Base-by-base conservation (phyloP, 169 alveolate genomes). In the Perkinsus olseni region DNA sequence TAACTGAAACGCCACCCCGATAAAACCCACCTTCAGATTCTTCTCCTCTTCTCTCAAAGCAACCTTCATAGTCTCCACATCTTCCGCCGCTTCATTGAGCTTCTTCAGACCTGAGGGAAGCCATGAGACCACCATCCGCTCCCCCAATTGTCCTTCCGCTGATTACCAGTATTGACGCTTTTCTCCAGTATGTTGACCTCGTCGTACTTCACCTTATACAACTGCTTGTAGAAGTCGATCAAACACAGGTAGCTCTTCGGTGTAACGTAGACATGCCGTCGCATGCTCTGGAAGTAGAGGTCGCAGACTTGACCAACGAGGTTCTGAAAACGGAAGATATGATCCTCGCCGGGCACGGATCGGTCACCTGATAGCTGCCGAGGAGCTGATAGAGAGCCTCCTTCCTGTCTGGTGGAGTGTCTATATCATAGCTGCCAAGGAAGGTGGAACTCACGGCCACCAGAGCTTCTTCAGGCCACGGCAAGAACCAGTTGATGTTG, bases 401-500 rank as follows among this genome's bases (percentile, higher is more conserved):
- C 93, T 97, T 95, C 82, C 96, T 95, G 93, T 97, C 97, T 39
- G 96, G 92, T 50, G 97, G 94, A 45, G 97, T 95, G 94, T 98
- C 98, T 51, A 98, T 91, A 39, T 95, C 95, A 96, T 97, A 96
- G 93, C 94, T 94, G 94, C 97, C 92, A 94, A 98, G 93, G 97
- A 98, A 97, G 91, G 98, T 97, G 92, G 98, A 96, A 93, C 99
- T 96, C 91, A 98, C 99, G 38, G 98, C 97, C 36, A 98, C 98
- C 45, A 98, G 97, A 39, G 99, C 99, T 92, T 98, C 99, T 96
- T 98, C 98, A 45, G 99, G 99, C 99, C 99, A 98, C 45, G 99
- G 99, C 95, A 98, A 95, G 96, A 97, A 97, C 99, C 99, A 98
- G 94, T 98, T 98, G 93, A 98, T 98, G 74, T 99, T 11, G 94